These are phyloP conservation scores for Aspergillus biplanus DNA, from an alignment of 495 filamentous ascomycete genomes.

Conservation along the genomic window DNA sequence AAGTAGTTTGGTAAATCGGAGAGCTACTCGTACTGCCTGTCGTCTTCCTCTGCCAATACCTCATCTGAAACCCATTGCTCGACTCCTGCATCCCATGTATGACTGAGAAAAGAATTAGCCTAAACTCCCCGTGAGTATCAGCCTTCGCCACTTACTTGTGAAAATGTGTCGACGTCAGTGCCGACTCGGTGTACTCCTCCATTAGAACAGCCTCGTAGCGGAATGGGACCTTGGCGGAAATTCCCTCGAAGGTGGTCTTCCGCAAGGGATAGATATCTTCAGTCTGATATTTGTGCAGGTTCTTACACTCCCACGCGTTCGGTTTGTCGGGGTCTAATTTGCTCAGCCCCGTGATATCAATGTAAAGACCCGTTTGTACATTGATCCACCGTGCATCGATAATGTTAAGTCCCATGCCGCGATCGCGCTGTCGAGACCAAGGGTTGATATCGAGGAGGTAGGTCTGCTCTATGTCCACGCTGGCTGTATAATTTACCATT, in stretches of 20 bases:
- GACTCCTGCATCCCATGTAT: conserved; percentile 37
- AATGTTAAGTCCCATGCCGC: conserved; percentile 72
- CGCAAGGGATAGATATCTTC: conserved; percentile 58
- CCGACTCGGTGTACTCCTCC: conserved; percentile 60
- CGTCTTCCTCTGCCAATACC: conserved; percentile 24
- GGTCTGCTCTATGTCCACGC: conserved; percentile 41
- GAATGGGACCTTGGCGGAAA: conserved; percentile 63
- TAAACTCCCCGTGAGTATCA: background rate
- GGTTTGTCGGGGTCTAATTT: conserved; percentile 66
- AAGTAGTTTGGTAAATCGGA: background rate
- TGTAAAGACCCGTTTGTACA: conserved; percentile 73
- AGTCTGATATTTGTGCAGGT: conserved; percentile 70
- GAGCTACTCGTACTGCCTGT: conserved; percentile 35
- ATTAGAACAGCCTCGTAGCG: conserved; percentile 61
- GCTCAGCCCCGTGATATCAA: conserved; percentile 84
- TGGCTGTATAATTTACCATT: conserved; percentile 57
- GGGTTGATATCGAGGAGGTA: conserved; percentile 85
- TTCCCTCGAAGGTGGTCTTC: conserved; percentile 63
- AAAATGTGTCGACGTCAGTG: conserved; percentile 54
- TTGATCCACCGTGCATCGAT: conserved; percentile 91
- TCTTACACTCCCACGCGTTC: conserved; percentile 81
- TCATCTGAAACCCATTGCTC: conserved; percentile 42
- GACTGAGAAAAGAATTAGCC: conserved; percentile 29
- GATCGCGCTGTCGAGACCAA: conserved; percentile 58
- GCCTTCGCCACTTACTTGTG: conserved; percentile 50